Percentiles rank a stretch among this genome's conserved stretches.
Conservation (phyloP, 805 yeast species). For the Metschnikowia chrysomelidarum region DNA sequence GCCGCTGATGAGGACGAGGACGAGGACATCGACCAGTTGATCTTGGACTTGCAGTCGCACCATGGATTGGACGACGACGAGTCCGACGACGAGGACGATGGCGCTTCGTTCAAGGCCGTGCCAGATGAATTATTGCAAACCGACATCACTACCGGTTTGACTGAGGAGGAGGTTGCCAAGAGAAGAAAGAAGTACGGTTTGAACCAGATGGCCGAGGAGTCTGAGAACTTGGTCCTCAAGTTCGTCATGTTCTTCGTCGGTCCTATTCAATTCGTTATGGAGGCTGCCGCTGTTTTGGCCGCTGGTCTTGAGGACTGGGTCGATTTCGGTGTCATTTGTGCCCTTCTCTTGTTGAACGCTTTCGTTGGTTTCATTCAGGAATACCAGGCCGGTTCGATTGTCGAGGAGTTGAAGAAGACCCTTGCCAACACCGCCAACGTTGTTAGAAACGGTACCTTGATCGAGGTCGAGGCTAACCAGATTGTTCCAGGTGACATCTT, state of each 20-base stretch:
- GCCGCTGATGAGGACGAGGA: constrained; percentile 47
- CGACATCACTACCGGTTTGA: constrained; percentile 73
- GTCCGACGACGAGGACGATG: constrained; percentile 31
- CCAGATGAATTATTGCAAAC: constrained; percentile 86
- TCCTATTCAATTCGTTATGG: constrained; percentile 97
- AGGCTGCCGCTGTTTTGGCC: constrained; percentile 92
- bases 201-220: constrained; percentile 88
- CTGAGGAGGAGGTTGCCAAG: constrained; percentile 71
- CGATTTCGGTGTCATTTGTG: constrained; percentile 97
- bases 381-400: constrained; percentile 97
- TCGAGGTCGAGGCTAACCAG: constrained; percentile 78
- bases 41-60: constrained; percentile 75
- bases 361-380: constrained; percentile 95
- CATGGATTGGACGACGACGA: constrained; percentile 37
- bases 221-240: constrained; percentile 75
- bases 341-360: constrained; percentile 81
- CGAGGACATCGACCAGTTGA: constrained; percentile 60
- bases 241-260: constrained; percentile 87
- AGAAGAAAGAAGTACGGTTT: constrained; percentile 90
- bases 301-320: constrained; percentile 98
- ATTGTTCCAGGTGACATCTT: constrained; percentile 95
- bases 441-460: constrained; percentile 74
- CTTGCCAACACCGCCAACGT: constrained; percentile 86
- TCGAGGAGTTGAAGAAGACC: constrained; percentile 93
- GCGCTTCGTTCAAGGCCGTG: constrained; percentile 57